Percentiles rank a stretch among this genome's conserved stretches.
Evolutionary conservation across 2,329 filamentous ascomycete species (phyloP).

Genomic region (Trichoderma semiorbis): DNA sequence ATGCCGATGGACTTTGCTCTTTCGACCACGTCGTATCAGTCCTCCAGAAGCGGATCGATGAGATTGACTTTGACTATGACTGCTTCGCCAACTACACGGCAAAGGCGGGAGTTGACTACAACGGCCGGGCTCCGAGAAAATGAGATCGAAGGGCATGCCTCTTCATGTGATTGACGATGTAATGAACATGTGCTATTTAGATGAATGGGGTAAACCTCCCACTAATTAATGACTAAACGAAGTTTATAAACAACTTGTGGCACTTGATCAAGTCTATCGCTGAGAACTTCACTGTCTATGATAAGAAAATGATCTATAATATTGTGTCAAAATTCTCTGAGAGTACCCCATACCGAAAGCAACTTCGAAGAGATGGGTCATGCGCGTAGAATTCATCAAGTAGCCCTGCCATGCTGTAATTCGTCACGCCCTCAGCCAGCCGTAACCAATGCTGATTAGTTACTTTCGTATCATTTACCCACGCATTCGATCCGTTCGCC

Average conservation of each 20-base stretch:
- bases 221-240: background rate
- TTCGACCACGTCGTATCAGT: background rate
- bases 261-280: background rate
- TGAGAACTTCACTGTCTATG: background rate
- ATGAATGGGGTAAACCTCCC: background rate
- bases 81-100: background rate
- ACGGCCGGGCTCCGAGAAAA: background rate
- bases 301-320: background rate
- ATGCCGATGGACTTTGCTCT: background rate
- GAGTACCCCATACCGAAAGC: background rate
- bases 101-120: background rate
- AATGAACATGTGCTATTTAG: background rate
- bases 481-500: background rate
- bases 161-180: background rate
- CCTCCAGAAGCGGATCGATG: background rate
- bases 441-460: slow-evolving; percentile 7
- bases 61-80: background rate
- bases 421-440: background rate
- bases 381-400: background rate
- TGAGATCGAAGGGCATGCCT: background rate
- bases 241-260: background rate
- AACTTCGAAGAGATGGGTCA: background rate
- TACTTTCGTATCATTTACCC: background rate
- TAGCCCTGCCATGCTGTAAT: background rate
- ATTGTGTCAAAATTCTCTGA: background rate